phyloP scores from a whole-genome alignment of 129 eudicot genomes.

The Centella asiatica region DNA sequence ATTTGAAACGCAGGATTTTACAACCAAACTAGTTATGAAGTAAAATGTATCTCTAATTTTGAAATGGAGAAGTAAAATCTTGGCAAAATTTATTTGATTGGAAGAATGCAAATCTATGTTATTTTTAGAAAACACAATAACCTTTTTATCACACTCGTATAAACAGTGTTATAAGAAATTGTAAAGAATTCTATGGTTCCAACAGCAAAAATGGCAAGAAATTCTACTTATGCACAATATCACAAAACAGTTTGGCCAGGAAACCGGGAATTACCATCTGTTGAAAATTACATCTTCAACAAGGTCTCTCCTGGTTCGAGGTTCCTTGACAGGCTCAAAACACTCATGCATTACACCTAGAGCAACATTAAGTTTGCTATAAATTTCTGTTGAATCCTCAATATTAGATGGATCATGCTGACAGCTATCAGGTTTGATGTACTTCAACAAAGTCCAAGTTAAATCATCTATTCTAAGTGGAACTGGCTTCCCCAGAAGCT shows the following conservation, averaged over 20 bases:
- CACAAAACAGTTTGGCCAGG: background rate
- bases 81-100: no score
- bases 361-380: slow-evolving; percentile 74
- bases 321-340: slow-evolving; percentile 82
- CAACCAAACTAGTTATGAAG: no score
- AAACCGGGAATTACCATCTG: slow-evolving; percentile 44
- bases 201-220: no score
- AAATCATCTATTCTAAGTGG: slow-evolving; percentile 54
- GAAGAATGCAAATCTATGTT: no score
- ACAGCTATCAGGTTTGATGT: slow-evolving; percentile 23
- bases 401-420: slow-evolving; percentile 15
- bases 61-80: no score
- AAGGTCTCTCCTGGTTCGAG: slow-evolving; percentile 65
- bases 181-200: no score
- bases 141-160: no score
- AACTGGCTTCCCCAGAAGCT: slow-evolving; percentile 56
- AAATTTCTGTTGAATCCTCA: slow-evolving; percentile 39
- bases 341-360: slow-evolving; percentile 89
- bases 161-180: background rate
- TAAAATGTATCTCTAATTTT: no score
- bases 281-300: slow-evolving; percentile 80
- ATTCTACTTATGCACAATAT: background rate
- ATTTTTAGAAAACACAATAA: no score
- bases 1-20: no score
- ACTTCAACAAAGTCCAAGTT: slow-evolving; percentile 70